Evolutionary conservation across 179 eudicot species (phyloP), one percentile per base, ranked within the genome.

Genomic region (Carnegiea gigantea): DNA sequence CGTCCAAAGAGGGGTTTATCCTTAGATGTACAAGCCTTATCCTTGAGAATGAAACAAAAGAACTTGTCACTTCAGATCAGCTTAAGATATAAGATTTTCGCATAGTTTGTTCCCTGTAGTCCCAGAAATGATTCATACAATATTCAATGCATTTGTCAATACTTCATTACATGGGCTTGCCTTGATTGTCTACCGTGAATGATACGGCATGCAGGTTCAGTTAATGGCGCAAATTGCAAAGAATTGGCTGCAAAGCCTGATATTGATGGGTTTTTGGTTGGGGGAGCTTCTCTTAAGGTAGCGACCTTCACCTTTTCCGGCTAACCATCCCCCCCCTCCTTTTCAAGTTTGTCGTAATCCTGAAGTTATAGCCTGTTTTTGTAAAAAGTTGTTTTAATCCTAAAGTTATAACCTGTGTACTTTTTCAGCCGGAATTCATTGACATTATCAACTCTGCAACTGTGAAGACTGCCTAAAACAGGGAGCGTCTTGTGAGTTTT

Each of bases 241-340:
- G 91, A 87, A 78, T 79, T 90, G n/a, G 92, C 92, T 28, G 84
- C 82, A 28, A 76, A 88, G 85, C 92, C 91, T 44, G 92, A 88
- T 87, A 88, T 90, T 68, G 92, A 90, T 72, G 92, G 92, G 28
- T 90, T 90, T 82, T 86, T 88, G 88, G 92, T 90, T 15, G 92
- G 92, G 11, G 90, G 92, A 80, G 92, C 92, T 33, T 90, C 90
- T 51, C 85, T 89, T 14, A 90, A 90, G 91, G 91, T 90, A 78
- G 7, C 8, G 26, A 8, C 24, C 30, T 1, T 24, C 1, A 14
- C 26, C 6, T 26, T 78, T 67, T 28, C 38, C 1, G n/a, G 18
- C 14, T 65, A 23, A 24, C 70, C 7, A 26, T 0, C 13, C 18
- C 20, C 73, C n/a, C 73, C 30, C 40, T n/a, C 20, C 36, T 10